A percentile compares a stretch with the other conserved stretches of the same genome.
Evolutionary conservation across 257 asterid genomes (phyloP).

Genomic region (Petunia secreta): DNA sequence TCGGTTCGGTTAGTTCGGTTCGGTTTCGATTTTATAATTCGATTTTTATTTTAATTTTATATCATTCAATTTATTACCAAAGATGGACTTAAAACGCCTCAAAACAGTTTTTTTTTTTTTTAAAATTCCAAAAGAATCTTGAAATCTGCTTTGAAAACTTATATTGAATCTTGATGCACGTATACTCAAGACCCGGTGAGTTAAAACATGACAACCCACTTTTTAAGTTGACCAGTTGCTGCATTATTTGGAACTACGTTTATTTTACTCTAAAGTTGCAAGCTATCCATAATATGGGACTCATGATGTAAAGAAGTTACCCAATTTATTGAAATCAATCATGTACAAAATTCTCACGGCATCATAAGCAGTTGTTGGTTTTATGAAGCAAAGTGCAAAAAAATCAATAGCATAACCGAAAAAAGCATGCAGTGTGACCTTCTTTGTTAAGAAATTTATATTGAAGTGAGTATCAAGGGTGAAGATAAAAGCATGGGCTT

Average conservation of each 20-base stretch:
- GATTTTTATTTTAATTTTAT: no score
- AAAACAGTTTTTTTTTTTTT: no score
- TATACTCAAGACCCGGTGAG: background rate
- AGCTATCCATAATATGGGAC: background rate
- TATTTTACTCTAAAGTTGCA: background rate
- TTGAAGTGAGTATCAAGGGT: constrained; percentile 40
- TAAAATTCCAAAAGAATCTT: no score
- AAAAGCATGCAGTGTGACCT: background rate
- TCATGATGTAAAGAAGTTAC: background rate
- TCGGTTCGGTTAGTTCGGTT: no score
- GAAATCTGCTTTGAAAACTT: background rate
- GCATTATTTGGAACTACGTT: background rate
- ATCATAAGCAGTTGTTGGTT: constrained; percentile 11
- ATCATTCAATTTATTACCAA: no score
- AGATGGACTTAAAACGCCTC: no score
- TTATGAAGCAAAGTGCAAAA: background rate
- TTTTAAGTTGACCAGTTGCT: background rate
- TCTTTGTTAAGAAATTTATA: constrained; percentile 1
- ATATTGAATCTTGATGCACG: background rate
- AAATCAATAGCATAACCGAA: background rate
- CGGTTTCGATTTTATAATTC: no score
- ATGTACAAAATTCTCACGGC: constrained; percentile 41
- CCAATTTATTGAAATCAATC: constrained; percentile 24
- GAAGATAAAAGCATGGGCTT: constrained; percentile 43
- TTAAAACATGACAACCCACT: background rate